Conservation (phyloP, 805 yeast species). For the Teunomyces barrocoloradensis region DNA sequence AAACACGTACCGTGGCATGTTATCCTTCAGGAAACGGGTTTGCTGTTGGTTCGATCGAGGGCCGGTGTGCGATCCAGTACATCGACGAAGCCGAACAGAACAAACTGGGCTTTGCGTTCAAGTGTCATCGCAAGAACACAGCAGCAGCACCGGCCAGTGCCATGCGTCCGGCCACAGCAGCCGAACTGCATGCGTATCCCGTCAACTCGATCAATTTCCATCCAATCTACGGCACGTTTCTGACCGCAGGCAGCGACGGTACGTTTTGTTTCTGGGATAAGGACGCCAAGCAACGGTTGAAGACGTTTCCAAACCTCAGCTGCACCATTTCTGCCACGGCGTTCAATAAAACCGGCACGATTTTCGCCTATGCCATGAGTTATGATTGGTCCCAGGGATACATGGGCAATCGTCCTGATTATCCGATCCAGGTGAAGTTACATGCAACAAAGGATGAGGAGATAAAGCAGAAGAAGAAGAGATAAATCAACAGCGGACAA, state of each 20-base stretch:
- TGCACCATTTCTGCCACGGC: slow-evolving; percentile 72
- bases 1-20: slow-evolving; percentile 79
- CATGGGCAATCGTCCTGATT: slow-evolving; percentile 69
- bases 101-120: slow-evolving; percentile 79
- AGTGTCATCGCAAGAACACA: slow-evolving; percentile 75
- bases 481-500: not conserved
- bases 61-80: slow-evolving; percentile 92
- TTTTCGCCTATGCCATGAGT: slow-evolving; percentile 87
- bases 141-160: slow-evolving; percentile 14
- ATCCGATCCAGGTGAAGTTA: slow-evolving; percentile 71
- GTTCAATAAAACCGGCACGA: slow-evolving; percentile 79
- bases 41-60: slow-evolving; percentile 92
- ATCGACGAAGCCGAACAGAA: slow-evolving; percentile 78
- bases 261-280: slow-evolving; percentile 94
- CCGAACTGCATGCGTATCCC: slow-evolving; percentile 69
- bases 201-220: slow-evolving; percentile 83
- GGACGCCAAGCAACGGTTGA: slow-evolving; percentile 83
- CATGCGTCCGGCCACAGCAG: not conserved
- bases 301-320: slow-evolving; percentile 67
- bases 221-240: slow-evolving; percentile 86
- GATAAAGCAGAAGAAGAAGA: slow-evolving; percentile 57
- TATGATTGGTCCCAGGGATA: slow-evolving; percentile 97
- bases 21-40: slow-evolving; percentile 91
- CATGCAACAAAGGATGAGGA: slow-evolving; percentile 88
- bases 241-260: slow-evolving; percentile 95